Conservation (phyloP, 371 early-diverging fungal genomes). For the Lichtheimia corymbifera region DNA sequence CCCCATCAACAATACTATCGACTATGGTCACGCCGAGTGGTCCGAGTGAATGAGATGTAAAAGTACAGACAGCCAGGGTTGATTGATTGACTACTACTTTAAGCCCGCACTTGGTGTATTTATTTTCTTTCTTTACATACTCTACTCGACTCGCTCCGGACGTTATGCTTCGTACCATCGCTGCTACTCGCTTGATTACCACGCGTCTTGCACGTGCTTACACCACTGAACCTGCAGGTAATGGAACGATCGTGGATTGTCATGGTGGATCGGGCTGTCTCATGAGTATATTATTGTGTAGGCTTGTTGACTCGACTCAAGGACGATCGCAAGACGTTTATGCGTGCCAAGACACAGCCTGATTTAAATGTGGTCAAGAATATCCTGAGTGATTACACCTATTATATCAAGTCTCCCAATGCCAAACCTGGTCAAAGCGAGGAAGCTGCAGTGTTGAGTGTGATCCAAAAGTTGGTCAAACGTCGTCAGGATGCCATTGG, state of each 20-base stretch:
- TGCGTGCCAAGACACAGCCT: conserved; percentile 71
- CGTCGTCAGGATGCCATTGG: conserved; percentile 70
- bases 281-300: background rate
- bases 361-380: conserved; percentile 71
- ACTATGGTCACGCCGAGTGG: too few species aligned
- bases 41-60: too few species aligned
- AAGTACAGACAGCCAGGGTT: too few species aligned
- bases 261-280: background rate
- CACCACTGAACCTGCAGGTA: background rate
- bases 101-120: background rate
- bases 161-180: background rate
- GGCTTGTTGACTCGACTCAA: conserved; percentile 50
- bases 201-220: background rate
- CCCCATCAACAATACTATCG: too few species aligned
- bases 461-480: conserved; percentile 75
- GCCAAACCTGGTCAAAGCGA: conserved; percentile 33
- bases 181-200: background rate
- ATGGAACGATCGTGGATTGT: background rate
- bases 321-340: conserved; percentile 71
- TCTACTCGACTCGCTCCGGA: background rate
- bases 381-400: conserved; percentile 70
- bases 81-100: too few species aligned
- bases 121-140: background rate
- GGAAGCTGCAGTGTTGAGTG: conserved; percentile 49
- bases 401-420: conserved; percentile 67